Conservation (phyloP, 1,284 basidiomycete genomes). For the Cryptococcus wingfieldii region DNA sequence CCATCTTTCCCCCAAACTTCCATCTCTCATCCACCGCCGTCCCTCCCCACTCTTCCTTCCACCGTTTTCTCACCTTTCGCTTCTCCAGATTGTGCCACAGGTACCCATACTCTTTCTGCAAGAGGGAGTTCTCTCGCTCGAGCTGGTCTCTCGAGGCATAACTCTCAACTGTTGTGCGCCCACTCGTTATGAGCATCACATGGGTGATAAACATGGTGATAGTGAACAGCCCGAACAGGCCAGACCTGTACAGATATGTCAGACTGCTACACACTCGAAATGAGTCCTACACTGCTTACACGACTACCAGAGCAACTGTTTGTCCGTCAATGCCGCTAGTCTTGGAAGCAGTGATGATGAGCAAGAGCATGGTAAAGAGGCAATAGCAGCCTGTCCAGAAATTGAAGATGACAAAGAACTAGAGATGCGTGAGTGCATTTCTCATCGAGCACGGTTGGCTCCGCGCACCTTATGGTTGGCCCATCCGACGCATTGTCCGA, state of each 20-base stretch:
- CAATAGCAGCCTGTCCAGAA: constrained; percentile 42
- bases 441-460: too few relatives aligned
- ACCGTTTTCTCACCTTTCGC: constrained; percentile 23
- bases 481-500: constrained; percentile 48
- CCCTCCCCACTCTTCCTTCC: constrained; percentile 45
- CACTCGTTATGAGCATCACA: constrained; percentile 33
- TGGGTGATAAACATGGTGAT: constrained; percentile 37
- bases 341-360: constrained; percentile 23
- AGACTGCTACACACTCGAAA: background rate
- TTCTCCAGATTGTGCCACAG: constrained; percentile 27
- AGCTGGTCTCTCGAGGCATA: constrained; percentile 34
- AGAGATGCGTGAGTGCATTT: background rate
- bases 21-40: constrained; percentile 39
- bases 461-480: constrained; percentile 42
- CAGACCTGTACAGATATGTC: constrained; percentile 23
- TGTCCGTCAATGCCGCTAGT: constrained; percentile 34
- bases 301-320: constrained; percentile 34
- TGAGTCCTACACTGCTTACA: constrained; percentile 26
- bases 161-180: constrained; percentile 42
- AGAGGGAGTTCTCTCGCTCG: constrained; percentile 31
- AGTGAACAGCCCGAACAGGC: constrained; percentile 42
- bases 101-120: constrained; percentile 36
- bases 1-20: constrained; percentile 27
- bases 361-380: constrained; percentile 31
- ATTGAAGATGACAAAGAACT: constrained; percentile 47